phyloP scores from a whole-genome alignment of 305 asterid genomes.

The Fraxinus baroniana region DNA sequence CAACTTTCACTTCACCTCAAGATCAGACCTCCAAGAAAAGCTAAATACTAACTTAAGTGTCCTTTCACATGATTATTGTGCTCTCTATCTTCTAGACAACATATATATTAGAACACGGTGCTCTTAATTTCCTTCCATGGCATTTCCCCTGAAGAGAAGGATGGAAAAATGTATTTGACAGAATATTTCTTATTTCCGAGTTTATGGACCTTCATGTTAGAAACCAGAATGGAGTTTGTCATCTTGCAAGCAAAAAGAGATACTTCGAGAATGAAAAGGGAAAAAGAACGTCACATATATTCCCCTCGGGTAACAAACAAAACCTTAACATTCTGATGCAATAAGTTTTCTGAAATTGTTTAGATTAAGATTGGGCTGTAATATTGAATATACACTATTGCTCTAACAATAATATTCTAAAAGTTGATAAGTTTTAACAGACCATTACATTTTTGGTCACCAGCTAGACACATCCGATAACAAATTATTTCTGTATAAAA shows the following conservation, averaged over 20 bases:
- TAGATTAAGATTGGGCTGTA: neutral
- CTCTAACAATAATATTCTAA: neutral
- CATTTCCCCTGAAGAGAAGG: neutral
- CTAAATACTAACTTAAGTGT: neutral
- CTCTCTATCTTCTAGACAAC: neutral
- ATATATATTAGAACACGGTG: neutral
- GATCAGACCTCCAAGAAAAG: neutral
- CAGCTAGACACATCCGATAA: neutral
- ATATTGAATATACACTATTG: neutral
- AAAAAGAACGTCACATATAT: neutral
- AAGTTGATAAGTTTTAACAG: neutral
- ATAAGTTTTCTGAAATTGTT: neutral
- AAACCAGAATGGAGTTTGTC: neutral
- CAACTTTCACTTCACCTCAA: slow-evolving; percentile 11
- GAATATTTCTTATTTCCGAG: neutral
- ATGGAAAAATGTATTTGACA: neutral
- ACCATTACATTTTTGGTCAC: neutral
- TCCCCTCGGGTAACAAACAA: neutral
- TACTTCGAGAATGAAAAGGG: neutral
- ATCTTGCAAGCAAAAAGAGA: neutral
- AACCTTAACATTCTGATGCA: neutral
- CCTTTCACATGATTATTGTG: neutral
- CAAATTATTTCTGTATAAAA: neutral
- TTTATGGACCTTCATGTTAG: neutral
- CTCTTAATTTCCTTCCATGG: slow-evolving; percentile 5